Evolutionary conservation across 176 grass and related monocot species (phyloP), one percentile per base, ranked within the genome.

Genomic region (Phragmites australis): DNA sequence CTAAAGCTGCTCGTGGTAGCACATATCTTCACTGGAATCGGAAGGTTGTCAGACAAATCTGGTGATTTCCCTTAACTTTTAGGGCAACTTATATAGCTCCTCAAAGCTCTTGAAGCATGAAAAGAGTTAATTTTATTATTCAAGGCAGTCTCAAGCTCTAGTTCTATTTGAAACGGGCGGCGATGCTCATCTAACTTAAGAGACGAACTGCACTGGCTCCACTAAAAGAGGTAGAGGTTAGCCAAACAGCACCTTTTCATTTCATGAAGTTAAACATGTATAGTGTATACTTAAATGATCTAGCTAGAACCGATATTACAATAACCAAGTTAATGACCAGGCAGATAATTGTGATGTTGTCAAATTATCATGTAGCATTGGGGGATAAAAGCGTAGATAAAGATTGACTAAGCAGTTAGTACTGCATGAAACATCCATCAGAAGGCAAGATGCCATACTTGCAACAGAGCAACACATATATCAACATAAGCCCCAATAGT

Each of bases 81-180:
- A 54, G 55, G 14, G 4, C 56, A 70, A 70, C 39, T 21, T 52
- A 34, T 25, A 77, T 46, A 57, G 27, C 50, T 81, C 44, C 23
- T 31, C 4, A 66, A 80, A 73, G 58, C 2, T 45, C 40, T 16
- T 77, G 14, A 37, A 53, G 34, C 52, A 66, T 73, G 32, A 76
- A 41, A 44, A 44, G 19, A 58, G 51, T 49, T 78, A 37, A 73
- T 1, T 60, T 76, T 19, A 2, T 34, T 65, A 58, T 72, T 55
- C 30, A 22, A 43, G 19, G 18, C 4, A 72, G 26, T 15, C n/a
- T 57, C 27, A 41, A 21, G 7, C n/a, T 44, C 40, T 31, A 29
- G 13, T 88, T 74, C 34, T 52, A 25, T 84, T 84, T 37, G 18
- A 60, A 60, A 37, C 21, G 60, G 79, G 43, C 6, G 22, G 74